A percentile compares a stretch with the other conserved stretches of the same genome.
Conservation (phyloP, 129 eudicot species). For the Arctium lappa region DNA sequence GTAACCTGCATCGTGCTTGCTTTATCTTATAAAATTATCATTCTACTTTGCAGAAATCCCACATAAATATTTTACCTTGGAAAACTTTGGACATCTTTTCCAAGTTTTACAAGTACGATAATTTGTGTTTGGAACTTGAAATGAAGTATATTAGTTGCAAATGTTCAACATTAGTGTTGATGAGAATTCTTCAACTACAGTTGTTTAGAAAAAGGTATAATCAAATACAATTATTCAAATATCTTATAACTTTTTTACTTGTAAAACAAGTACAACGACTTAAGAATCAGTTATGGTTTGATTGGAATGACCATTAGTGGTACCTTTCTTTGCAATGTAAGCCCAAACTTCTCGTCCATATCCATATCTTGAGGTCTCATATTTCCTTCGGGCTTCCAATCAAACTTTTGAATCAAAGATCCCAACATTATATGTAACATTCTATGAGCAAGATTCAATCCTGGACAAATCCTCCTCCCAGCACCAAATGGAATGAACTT, state of each 20-base stretch:
- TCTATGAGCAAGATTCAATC: constrained; percentile 34
- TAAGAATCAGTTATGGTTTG: background rate
- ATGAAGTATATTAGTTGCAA: background rate
- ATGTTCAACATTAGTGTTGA: background rate
- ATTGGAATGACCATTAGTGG: constrained; percentile 35
- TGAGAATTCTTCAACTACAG: background rate
- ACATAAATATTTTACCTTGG: background rate
- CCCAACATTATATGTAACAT: constrained; percentile 29
- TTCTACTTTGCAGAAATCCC: background rate
- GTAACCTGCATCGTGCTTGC: too few relatives aligned
- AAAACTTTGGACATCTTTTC: background rate
- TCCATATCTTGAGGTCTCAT: constrained; percentile 22
- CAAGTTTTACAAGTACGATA: background rate
- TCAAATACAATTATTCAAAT: background rate
- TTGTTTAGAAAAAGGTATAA: background rate
- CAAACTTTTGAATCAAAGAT: constrained; percentile 19
- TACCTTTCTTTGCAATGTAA: constrained; percentile 17
- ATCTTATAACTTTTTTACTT: background rate
- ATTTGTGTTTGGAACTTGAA: background rate
- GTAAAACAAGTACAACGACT: background rate
- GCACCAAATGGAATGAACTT: constrained; percentile 35
- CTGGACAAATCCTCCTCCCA: constrained; percentile 46
- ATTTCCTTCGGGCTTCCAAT: constrained; percentile 31
- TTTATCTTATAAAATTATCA: too few relatives aligned
- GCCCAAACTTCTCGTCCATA: constrained; percentile 33